These are phyloP conservation scores for Pseudocercospora cruenta DNA, from an alignment of 2,329 filamentous ascomycete genomes.

Conservation along the genomic window DNA sequence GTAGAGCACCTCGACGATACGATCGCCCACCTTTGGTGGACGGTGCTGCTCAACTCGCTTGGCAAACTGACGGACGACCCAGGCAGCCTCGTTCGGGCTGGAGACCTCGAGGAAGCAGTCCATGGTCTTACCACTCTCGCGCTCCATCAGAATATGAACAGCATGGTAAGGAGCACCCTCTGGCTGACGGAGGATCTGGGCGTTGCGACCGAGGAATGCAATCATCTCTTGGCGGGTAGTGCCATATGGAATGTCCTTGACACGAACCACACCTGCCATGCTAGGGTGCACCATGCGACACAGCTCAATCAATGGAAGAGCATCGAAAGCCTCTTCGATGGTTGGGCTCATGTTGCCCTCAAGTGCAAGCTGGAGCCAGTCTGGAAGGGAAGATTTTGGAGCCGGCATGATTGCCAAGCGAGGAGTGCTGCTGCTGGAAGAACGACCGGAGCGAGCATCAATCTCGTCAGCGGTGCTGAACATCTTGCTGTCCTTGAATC, in stretches of 20 bases:
- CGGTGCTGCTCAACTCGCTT: constrained; percentile 42
- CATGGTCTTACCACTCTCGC: constrained; percentile 60
- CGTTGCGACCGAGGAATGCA: constrained; percentile 51
- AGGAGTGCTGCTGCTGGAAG: not conserved
- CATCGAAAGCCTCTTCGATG: constrained; percentile 33
- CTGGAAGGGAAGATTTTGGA: constrained; percentile 4
- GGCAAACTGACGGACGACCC: constrained; percentile 44
- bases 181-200: constrained; percentile 52
- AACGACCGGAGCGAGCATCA: not conserved
- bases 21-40: constrained; percentile 51
- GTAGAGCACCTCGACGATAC: constrained; percentile 51
- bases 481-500: constrained; percentile 29
- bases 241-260: constrained; percentile 54
- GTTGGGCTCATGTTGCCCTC: constrained; percentile 30
- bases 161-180: constrained; percentile 48
- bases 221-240: constrained; percentile 54
- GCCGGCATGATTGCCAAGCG: constrained; percentile 6
- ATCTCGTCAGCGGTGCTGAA: constrained; percentile 18
- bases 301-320: constrained; percentile 36
- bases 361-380: constrained; percentile 25
- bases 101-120: constrained; percentile 57
- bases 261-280: constrained; percentile 34
- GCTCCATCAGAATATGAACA: constrained; percentile 63
- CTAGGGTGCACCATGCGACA: constrained; percentile 41
- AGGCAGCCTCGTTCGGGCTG: constrained; percentile 43